Evolutionary conservation across 306 rosid species (phyloP).

Genomic region (Castanea crenata): DNA sequence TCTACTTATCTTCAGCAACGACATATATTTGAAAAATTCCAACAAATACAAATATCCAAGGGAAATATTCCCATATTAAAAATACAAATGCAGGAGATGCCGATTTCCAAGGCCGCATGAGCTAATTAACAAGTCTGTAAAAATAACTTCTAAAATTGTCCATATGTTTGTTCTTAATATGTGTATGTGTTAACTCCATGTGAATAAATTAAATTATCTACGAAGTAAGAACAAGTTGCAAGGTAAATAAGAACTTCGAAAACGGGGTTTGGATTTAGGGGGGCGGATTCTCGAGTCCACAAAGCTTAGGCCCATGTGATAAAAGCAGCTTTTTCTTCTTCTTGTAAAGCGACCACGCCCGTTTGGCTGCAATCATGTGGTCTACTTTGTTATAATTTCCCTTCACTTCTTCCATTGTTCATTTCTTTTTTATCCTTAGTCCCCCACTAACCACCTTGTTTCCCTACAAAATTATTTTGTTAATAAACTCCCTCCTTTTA

Average conservation of each 20-base stretch:
- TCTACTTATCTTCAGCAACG: too few relatives aligned
- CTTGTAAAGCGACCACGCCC: conserved; percentile 89
- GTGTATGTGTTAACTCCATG: not conserved
- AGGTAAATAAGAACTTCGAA: conserved; percentile 23
- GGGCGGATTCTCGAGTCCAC: conserved; percentile 44
- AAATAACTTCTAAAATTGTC: conserved; percentile 19
- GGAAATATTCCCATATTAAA: too few relatives aligned
- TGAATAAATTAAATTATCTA: not conserved
- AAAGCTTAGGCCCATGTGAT: conserved; percentile 80
- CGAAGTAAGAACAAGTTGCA: conserved; percentile 2
- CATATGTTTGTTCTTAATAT: conserved; percentile 19
- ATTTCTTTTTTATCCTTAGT: conserved; percentile 16
- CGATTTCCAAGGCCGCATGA: conserved; percentile 52
- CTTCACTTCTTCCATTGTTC: conserved; percentile 31
- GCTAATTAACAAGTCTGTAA: conserved; percentile 26
- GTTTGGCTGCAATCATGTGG: conserved; percentile 91
- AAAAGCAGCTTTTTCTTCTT: conserved; percentile 77
- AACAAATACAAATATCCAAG: too few relatives aligned
- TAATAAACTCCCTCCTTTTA: not conserved
- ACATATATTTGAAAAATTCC: too few relatives aligned
- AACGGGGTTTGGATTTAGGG: conserved; percentile 42
- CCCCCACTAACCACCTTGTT: conserved; percentile 38
- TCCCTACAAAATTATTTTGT: conserved; percentile 22
- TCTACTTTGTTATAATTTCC: conserved; percentile 68
- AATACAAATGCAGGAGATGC: conserved; percentile 7